These are phyloP conservation scores for Ascochyta rabiei DNA, from an alignment of 2,329 filamentous ascomycete species.

Conservation along the genomic window DNA sequence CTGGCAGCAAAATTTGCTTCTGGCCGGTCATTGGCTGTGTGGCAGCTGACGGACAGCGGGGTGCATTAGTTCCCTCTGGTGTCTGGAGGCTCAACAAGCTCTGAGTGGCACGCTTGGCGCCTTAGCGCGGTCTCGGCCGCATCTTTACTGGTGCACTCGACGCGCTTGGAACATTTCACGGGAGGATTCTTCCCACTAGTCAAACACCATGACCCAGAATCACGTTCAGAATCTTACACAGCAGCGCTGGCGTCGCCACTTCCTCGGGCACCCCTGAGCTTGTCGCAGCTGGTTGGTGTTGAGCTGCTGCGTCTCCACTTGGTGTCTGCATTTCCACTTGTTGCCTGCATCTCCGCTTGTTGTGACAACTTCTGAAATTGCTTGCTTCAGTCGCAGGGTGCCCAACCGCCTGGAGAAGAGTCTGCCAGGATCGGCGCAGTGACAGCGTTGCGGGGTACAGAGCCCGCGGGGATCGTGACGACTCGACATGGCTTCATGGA, in stretches of 20 bases:
- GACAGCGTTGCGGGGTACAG: slow-evolving; percentile 14
- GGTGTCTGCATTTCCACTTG: too few relatives aligned
- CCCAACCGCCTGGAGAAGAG: neutral
- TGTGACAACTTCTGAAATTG: slow-evolving; percentile 1
- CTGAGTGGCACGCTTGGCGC: slow-evolving; percentile 24
- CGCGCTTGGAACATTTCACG: slow-evolving; percentile 33
- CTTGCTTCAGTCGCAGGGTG: slow-evolving; percentile 2
- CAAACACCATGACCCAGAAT: slow-evolving; percentile 2
- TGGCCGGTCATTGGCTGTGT: slow-evolving; percentile 24
- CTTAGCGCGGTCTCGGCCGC: slow-evolving; percentile 21
- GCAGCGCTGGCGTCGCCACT: slow-evolving; percentile 1
- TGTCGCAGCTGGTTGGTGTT: neutral
- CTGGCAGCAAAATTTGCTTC: slow-evolving; percentile 32
- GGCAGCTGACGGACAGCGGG: slow-evolving; percentile 25
- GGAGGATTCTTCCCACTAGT: slow-evolving; percentile 23
- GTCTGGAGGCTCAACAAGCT: slow-evolving; percentile 37
- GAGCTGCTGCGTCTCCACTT: slow-evolving; percentile 6
- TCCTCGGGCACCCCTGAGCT: slow-evolving; percentile 3
- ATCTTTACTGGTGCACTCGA: neutral
- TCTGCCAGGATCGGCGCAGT: slow-evolving; percentile 3
- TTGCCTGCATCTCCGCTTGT: slow-evolving; percentile 10
- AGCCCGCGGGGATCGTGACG: neutral
- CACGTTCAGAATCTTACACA: neutral
- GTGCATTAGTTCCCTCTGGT: slow-evolving; percentile 31
- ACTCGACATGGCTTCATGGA: neutral